Percentiles rank a stretch among this genome's conserved stretches.
Conservation (phyloP, 2,329 filamentous ascomycete genomes). For the Emergomyces orientalis region DNA sequence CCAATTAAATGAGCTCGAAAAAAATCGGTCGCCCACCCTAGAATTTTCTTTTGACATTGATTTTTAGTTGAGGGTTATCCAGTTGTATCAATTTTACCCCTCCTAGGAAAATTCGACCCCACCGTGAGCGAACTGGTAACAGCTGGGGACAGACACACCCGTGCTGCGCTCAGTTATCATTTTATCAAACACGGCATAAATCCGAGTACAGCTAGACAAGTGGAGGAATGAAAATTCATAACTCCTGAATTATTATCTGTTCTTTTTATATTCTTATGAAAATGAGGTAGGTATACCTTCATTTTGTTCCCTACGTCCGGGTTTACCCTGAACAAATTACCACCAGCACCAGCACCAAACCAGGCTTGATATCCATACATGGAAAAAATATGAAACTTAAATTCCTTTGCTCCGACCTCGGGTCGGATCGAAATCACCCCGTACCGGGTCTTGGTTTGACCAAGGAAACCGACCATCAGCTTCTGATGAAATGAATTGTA, state of each 20-base stretch:
- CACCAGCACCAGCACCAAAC: background rate
- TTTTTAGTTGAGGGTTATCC: background rate
- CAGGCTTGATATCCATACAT: background rate
- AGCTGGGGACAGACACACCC: too few species aligned
- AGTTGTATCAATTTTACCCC: background rate
- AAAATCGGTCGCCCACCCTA: too few species aligned
- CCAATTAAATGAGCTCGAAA: background rate
- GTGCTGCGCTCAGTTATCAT: background rate
- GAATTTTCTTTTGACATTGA: too few species aligned
- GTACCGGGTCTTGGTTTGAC: background rate
- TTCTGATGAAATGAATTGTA: too few species aligned
- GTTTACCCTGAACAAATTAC: constrained; percentile 1
- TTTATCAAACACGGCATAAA: background rate
- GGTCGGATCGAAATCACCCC: background rate
- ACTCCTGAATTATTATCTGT: background rate
- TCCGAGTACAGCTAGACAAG: background rate
- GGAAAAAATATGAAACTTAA: background rate
- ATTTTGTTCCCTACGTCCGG: background rate
- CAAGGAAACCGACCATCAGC: background rate
- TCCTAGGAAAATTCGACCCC: background rate
- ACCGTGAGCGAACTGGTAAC: background rate
- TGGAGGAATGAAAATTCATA: background rate
- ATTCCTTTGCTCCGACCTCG: background rate
- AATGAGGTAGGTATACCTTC: background rate
- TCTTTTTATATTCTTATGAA: background rate